A percentile compares a stretch with the other conserved stretches of the same genome.
These are phyloP conservation scores for Setomelanomma holmii DNA, from an alignment of 2,329 filamentous ascomycete genomes.

Conservation along the genomic window DNA sequence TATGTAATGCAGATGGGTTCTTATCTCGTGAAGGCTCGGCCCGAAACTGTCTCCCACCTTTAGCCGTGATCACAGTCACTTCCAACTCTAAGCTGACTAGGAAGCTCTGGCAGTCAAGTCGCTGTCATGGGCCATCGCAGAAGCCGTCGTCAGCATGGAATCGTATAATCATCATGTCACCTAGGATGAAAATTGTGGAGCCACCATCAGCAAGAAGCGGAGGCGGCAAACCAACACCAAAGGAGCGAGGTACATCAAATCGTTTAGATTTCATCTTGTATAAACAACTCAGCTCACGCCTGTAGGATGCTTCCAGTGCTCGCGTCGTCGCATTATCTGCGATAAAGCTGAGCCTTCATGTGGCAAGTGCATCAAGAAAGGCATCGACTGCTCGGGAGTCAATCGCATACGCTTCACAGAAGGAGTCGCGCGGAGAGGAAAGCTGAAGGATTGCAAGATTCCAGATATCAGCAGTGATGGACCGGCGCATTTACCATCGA, in stretches of 20 bases:
- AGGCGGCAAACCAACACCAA: slow-evolving; percentile 1
- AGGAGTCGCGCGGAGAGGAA: slow-evolving; percentile 30
- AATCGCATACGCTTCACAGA: slow-evolving; percentile 49
- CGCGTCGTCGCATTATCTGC: slow-evolving; percentile 48
- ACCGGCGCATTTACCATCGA: neutral
- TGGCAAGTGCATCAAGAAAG: slow-evolving; percentile 49
- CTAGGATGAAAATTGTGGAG: neutral
- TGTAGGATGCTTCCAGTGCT: slow-evolving; percentile 50
- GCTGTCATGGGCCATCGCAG: neutral
- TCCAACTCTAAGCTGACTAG: neutral
- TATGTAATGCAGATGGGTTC: neutral
- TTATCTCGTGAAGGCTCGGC: neutral
- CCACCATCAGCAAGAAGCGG: neutral
- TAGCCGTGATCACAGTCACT: neutral
- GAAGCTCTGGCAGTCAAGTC: neutral
- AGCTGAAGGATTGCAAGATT: slow-evolving; percentile 22
- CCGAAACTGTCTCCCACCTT: neutral
- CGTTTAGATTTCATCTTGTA: too few species aligned
- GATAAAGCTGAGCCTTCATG: slow-evolving; percentile 51
- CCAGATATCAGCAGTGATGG: slow-evolving; percentile 6
- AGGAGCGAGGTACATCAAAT: slow-evolving; percentile 6
- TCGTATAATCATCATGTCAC: slow-evolving; percentile 2
- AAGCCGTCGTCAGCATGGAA: neutral
- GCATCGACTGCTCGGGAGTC: slow-evolving; percentile 50
- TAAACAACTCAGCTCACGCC: too few species aligned